These are phyloP conservation scores for Hericium coralloides DNA, from an alignment of 768 basidiomycete genomes.

Conservation along the genomic window DNA sequence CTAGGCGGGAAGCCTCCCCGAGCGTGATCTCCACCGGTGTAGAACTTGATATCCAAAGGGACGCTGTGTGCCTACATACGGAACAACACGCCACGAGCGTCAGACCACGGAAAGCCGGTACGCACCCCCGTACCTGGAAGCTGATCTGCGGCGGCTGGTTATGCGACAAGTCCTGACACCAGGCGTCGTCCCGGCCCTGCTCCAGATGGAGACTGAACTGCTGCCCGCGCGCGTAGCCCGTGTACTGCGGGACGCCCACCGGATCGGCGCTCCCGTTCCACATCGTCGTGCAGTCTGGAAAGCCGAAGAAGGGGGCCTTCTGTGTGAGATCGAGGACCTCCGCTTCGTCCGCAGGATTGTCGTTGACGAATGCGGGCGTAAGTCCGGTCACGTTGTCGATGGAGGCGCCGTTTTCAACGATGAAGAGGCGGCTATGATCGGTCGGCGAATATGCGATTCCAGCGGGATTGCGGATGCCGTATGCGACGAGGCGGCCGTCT, in stretches of 20 bases:
- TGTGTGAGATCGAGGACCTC: slow-evolving; percentile 18
- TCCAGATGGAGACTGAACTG: neutral
- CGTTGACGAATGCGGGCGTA: slow-evolving; percentile 33
- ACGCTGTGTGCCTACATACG: slow-evolving; percentile 38
- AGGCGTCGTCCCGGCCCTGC: neutral
- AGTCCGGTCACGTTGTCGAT: slow-evolving; percentile 32
- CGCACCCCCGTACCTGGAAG: neutral
- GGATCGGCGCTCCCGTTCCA: slow-evolving; percentile 37
- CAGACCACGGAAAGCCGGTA: slow-evolving; percentile 1
- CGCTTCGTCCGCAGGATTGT: slow-evolving; percentile 36
- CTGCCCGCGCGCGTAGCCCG: neutral
- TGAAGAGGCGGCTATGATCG: slow-evolving; percentile 22
- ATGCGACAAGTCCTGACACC: neutral
- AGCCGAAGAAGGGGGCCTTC: slow-evolving; percentile 25
- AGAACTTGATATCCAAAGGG: slow-evolving; percentile 39
- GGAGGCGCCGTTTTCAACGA: slow-evolving; percentile 37
- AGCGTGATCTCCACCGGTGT: slow-evolving; percentile 5
- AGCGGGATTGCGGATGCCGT: neutral
- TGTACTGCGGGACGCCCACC: slow-evolving; percentile 29
- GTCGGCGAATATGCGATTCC: slow-evolving; percentile 12
- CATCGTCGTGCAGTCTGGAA: slow-evolving; percentile 35
- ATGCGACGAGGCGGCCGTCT: neutral
- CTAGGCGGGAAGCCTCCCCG: slow-evolving; percentile 20
- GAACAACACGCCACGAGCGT: slow-evolving; percentile 28
- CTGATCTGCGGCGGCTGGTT: neutral